A percentile compares a stretch with the other conserved stretches of the same genome.
phyloP scores from a whole-genome alignment of 495 filamentous ascomycete species.

The Penicillium psychrofluorescens region DNA sequence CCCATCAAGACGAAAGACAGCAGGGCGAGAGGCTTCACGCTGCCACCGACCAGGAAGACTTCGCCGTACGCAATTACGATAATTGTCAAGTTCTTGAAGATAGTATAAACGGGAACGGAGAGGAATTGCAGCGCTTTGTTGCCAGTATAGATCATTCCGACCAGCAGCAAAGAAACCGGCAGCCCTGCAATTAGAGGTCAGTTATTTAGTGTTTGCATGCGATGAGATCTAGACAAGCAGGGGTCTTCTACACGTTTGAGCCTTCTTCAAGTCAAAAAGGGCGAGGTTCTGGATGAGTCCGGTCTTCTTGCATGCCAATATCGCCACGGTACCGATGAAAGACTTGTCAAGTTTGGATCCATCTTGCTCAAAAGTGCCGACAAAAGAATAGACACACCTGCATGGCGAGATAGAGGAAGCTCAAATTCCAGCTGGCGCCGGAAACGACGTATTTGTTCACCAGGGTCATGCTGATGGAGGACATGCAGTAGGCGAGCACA shows the following conservation, averaged over 20 bases:
- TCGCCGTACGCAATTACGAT: slow-evolving; percentile 98
- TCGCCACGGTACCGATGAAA: slow-evolving; percentile 82
- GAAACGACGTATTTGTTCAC: slow-evolving; percentile 99
- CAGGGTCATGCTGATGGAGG: slow-evolving; percentile 96
- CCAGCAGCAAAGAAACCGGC: slow-evolving; percentile 89
- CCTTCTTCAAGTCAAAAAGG: slow-evolving; percentile 76
- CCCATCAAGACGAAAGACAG: slow-evolving; percentile 99
- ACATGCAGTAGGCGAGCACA: slow-evolving; percentile 83
- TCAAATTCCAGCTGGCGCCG: slow-evolving; percentile 85
- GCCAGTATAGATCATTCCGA: slow-evolving; percentile 98
- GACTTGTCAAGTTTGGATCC: slow-evolving; percentile 49
- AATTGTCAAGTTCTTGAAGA: slow-evolving; percentile 99
- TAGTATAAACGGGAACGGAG: slow-evolving; percentile 98
- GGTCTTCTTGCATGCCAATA: slow-evolving; percentile 71
- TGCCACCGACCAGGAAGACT: slow-evolving; percentile 97
- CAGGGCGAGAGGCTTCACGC: slow-evolving; percentile 77
- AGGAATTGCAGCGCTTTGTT: slow-evolving; percentile 95
- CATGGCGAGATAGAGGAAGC: slow-evolving; percentile 86
- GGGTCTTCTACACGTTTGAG: slow-evolving; percentile 12
- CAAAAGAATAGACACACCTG: slow-evolving; percentile 56
- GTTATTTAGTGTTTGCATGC: too few relatives aligned
- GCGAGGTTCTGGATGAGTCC: slow-evolving; percentile 86
- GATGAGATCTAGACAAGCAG: too few relatives aligned
- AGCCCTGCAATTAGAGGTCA: slow-evolving; percentile 72
- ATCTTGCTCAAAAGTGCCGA: neutral